Base-by-base conservation (phyloP, 768 basidiomycete genomes). In the Phylloporus rhodoxanthus region DNA sequence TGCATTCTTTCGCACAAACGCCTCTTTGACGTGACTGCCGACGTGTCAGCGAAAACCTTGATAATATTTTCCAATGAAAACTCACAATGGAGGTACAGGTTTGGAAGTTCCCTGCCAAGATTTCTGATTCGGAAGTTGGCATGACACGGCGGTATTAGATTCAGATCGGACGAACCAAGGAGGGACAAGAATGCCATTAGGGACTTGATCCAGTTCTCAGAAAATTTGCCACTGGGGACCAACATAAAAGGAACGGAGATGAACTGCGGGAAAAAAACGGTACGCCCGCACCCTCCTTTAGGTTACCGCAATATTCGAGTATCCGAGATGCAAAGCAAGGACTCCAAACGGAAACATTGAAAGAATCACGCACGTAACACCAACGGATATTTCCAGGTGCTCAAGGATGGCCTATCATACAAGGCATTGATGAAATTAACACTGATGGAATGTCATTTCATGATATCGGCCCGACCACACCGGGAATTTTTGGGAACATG, bases 1-100 rank as follows among this genome's bases (percentile, higher is more conserved):
- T 25, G 20, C 25, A 43, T 40, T 45, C 30, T n/a, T 29, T 39
- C 54, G 32, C 54, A 23, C 15, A 47, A 51, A 51, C 36, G 37
- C 55, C 54, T 56, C 14, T 36, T 43, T 33, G 30, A 33, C 42
- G 23, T 15, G 26, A 34, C 20, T 9, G n/a, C 20, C 14, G 19
- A 42, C 19, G 21, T 25, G n/a, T 39, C 43, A 43, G 25, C 20
- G 1, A 8, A 47, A 49, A 49, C 43, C n/a, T 45, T 29, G 47
- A 36, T 45, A 26, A 36, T 26, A 37, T 26, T 33, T 25, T 20
- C 23, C 10, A 15, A 55, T 34, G 42, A 34, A 23, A n/a, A 20
- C 20, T 29, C 30, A 44, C 45, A 21, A 50, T 19, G 28, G 28
- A 26, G 6, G 13, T 7, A 8, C 21, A 23, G 26, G n/a, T 13